phyloP scores from a whole-genome alignment of 106 monocot genomes.

The Xerophyta viscosa region DNA sequence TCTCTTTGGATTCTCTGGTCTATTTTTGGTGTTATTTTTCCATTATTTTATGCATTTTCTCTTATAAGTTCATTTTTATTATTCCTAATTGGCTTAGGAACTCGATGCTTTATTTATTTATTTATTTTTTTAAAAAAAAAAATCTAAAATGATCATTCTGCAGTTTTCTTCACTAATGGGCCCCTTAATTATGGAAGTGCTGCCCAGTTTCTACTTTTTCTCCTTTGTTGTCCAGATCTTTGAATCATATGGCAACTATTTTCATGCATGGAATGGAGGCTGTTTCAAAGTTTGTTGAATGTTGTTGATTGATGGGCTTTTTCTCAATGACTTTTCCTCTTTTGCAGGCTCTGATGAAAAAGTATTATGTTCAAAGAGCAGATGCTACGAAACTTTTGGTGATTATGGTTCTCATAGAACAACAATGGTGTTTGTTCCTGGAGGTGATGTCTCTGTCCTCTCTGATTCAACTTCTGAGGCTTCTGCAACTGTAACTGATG shows the following conservation, averaged over 20 bases:
- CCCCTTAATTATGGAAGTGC: too few relatives aligned
- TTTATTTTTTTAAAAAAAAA: too few relatives aligned
- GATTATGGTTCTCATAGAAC: not conserved
- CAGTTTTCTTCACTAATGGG: too few relatives aligned
- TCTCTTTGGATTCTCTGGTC: too few relatives aligned
- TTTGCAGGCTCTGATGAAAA: slow-evolving; percentile 4
- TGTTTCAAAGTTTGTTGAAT: not conserved
- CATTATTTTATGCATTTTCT: too few relatives aligned
- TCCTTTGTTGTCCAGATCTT: not conserved
- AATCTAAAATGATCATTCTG: too few relatives aligned
- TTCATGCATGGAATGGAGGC: too few relatives aligned
- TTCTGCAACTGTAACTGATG: slow-evolving; percentile 17
- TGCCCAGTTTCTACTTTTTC: not conserved
- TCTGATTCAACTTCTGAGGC: slow-evolving; percentile 21
- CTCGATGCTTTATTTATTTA: too few relatives aligned
- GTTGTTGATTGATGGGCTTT: not conserved
- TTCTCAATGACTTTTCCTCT: not conserved
- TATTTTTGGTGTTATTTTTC: too few relatives aligned
- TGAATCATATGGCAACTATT: not conserved
- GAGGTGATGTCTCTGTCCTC: not conserved
- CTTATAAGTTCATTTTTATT: too few relatives aligned
- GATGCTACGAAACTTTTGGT: not conserved
- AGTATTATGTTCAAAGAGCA: not conserved
- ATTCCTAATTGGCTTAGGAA: too few relatives aligned
- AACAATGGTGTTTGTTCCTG: not conserved